Conservation (phyloP, 2,329 filamentous ascomycete genomes). For the Hypoxylon sp. region DNA sequence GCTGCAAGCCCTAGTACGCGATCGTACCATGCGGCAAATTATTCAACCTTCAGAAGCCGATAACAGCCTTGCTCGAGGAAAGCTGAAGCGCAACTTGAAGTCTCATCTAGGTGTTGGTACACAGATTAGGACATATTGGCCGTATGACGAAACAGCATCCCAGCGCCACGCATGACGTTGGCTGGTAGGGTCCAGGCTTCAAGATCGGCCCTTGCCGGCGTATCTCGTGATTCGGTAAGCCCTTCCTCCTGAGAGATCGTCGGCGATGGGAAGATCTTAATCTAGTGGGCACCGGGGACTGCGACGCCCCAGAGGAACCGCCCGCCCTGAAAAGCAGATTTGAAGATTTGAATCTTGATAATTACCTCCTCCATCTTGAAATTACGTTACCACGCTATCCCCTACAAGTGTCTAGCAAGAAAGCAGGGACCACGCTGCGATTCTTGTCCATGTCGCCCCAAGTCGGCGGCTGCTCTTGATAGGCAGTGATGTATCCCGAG, state of each 20-base stretch:
- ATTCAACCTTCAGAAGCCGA: constrained; percentile 22
- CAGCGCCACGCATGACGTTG: constrained; percentile 30
- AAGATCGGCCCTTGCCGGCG: constrained; percentile 25
- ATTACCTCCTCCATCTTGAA: constrained; percentile 26
- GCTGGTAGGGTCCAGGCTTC: constrained; percentile 17
- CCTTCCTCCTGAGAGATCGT: constrained; percentile 41
- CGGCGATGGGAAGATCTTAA: constrained; percentile 45
- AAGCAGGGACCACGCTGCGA: constrained; percentile 33
- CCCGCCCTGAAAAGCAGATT: constrained; percentile 1
- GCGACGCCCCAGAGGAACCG: constrained; percentile 21
- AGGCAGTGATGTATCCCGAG: constrained; percentile 28
- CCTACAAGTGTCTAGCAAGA: constrained; percentile 30
- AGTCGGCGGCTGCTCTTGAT: constrained; percentile 20
- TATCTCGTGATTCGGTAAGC: constrained; percentile 41
- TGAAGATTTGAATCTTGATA: constrained; percentile 41
- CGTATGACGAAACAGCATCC: constrained; percentile 41
- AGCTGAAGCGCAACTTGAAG: constrained; percentile 26
- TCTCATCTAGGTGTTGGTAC: constrained; percentile 29
- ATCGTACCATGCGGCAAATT: constrained; percentile 20
- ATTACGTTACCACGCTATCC: constrained; percentile 30
- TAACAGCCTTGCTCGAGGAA: constrained; percentile 6
- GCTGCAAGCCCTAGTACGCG: constrained; percentile 20
- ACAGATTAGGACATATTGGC: constrained; percentile 31
- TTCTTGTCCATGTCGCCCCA: constrained; percentile 30
- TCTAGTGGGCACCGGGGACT: constrained; percentile 42